Evolutionary conservation across 495 filamentous ascomycete genomes (phyloP).

Genomic region (Tuber borchii): DNA sequence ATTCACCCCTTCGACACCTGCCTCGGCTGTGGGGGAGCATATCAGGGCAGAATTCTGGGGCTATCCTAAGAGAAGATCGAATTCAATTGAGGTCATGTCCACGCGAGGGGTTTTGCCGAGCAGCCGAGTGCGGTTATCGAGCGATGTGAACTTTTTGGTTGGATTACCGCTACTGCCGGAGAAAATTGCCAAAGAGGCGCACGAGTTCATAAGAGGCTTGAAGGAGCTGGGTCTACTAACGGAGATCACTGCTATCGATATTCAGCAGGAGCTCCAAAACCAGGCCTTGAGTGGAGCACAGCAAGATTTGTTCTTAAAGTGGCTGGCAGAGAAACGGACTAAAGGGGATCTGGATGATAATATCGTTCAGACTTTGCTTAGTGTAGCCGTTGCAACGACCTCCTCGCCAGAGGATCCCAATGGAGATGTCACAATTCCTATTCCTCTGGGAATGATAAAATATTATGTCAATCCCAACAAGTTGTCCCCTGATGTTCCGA

Average conservation of each 20-base stretch:
- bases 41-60: slow-evolving; percentile 96
- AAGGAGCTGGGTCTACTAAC: slow-evolving; percentile 72
- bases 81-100: slow-evolving; percentile 70
- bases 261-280: slow-evolving; percentile 67
- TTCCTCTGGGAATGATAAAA: slow-evolving; percentile 67
- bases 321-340: slow-evolving; percentile 60
- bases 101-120: slow-evolving; percentile 76
- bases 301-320: slow-evolving; percentile 71
- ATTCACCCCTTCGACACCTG: slow-evolving; percentile 82
- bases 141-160: slow-evolving; percentile 77
- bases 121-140: slow-evolving; percentile 67
- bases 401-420: slow-evolving; percentile 42
- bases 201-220: slow-evolving; percentile 67
- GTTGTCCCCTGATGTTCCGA: slow-evolving; percentile 73
- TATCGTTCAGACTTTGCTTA: slow-evolving; percentile 60
- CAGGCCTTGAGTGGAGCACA: slow-evolving; percentile 70
- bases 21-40: slow-evolving; percentile 65
- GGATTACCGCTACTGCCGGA: slow-evolving; percentile 83
- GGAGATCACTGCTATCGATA: slow-evolving; percentile 78
- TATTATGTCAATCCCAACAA: slow-evolving; percentile 65
- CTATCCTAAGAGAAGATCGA: slow-evolving; percentile 63
- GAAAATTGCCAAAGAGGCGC: slow-evolving; percentile 56
- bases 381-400: slow-evolving; percentile 67
- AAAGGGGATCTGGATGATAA: slow-evolving; percentile 60
- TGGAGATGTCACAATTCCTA: slow-evolving; percentile 58